Base-by-base conservation (phyloP, 768 basidiomycete genomes). In the Brasilioporus rufonigricans region DNA sequence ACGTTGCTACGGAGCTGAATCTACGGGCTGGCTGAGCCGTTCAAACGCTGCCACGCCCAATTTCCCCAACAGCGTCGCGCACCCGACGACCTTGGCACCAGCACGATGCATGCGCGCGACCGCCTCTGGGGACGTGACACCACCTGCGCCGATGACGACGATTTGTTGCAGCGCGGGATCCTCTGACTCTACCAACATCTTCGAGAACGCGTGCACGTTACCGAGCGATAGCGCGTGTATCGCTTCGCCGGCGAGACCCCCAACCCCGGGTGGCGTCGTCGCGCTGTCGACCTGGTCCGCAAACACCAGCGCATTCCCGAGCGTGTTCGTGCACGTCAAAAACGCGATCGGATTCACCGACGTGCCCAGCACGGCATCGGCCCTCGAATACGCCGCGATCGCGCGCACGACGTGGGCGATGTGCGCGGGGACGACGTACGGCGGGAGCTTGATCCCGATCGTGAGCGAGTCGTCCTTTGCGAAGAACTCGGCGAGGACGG, bases 211-310 rank as follows among this genome's bases (percentile, higher is more conserved):
- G 61, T 77, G 77, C 29, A 90, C 91, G 64, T 87, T 93, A 56
- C 92, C 92, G 27, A 95, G 75, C 21, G 93, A 79, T 12, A 93
- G 67, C 0, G 89, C 71, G 66, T 94, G 92, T 44, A 94, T 69
- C 31, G 81, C 69, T 39, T 89, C 87, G 4, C 93, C 92, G 8
- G 84, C 91, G 32, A 94, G 71, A 0, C 90, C 93, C 8, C 90
- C 91, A 4, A 84, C 63, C 2, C 71, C 77, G 0, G 83, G 78
- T 3, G 87, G 86, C 18, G 93, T 72, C 5, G 88, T 60, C 10
- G 48, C 48, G 9, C 53, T 57, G 2, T 58, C 61, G 10, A 75
- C 72, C 70, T 88, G 83, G 21, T 85, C 83, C 1, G 76, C 61
- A 61, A 88, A 88, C 33, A 86, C 71, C 47, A 93, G 70, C 31